A percentile compares a stretch with the other conserved stretches of the same genome.
phyloP scores from a whole-genome alignment of 257 asterid genomes.

The Linderniella brevidens region DNA sequence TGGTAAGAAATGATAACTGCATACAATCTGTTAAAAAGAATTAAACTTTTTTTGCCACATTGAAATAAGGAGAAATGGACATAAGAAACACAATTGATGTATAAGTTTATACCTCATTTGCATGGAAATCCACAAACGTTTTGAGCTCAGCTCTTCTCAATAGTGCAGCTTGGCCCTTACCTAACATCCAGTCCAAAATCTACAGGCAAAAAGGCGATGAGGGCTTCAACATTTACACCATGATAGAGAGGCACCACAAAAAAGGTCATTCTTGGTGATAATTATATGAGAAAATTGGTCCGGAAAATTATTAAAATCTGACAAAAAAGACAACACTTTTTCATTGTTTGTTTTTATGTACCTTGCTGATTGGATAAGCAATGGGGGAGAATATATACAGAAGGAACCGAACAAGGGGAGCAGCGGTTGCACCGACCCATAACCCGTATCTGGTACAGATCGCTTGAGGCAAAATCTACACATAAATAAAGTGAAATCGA shows the following conservation, averaged over 20 bases:
- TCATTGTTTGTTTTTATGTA: slow-evolving; percentile 10
- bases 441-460: slow-evolving; percentile 90
- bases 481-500: slow-evolving; percentile 6
- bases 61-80: slow-evolving; percentile 1
- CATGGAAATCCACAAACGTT: slow-evolving; percentile 97
- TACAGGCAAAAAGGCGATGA: slow-evolving; percentile 15
- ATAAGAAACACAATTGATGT: neutral
- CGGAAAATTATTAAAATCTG: neutral
- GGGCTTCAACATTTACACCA: neutral
- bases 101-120: slow-evolving; percentile 52
- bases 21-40: slow-evolving; percentile 3
- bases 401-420: slow-evolving; percentile 86
- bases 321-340: neutral
- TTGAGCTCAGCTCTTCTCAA: slow-evolving; percentile 92
- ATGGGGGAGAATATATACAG: slow-evolving; percentile 81
- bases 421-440: slow-evolving; percentile 77
- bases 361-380: slow-evolving; percentile 97
- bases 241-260: too few species aligned
- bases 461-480: slow-evolving; percentile 95
- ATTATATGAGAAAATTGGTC: neutral
- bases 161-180: slow-evolving; percentile 92
- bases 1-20: too few species aligned
- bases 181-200: slow-evolving; percentile 97
- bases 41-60: neutral
- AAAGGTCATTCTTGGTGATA: neutral